phyloP scores from a whole-genome alignment of 768 basidiomycete genomes.

The Amanita exitialis region DNA sequence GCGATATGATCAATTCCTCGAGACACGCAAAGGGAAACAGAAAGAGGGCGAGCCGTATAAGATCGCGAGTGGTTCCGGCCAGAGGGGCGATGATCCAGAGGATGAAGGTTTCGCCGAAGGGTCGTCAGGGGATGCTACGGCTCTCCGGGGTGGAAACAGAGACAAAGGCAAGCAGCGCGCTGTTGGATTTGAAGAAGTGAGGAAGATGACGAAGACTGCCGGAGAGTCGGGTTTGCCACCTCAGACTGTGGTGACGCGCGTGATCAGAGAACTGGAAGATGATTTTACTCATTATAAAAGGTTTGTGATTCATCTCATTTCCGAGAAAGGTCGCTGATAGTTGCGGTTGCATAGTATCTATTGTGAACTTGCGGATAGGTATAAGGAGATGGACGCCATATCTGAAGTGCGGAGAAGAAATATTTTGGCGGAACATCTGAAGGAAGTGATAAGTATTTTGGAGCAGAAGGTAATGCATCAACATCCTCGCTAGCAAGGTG shows the following conservation, averaged over 20 bases:
- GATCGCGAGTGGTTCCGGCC: constrained; percentile 5
- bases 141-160: constrained; percentile 13
- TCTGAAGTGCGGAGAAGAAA: constrained; percentile 76
- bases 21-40: constrained; percentile 5
- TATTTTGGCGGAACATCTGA: constrained; percentile 79
- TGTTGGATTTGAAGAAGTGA: constrained; percentile 18
- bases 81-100: constrained; percentile 9
- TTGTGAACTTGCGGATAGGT: constrained; percentile 84
- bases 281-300: constrained; percentile 94
- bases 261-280: constrained; percentile 84
- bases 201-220: constrained; percentile 17
- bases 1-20: constrained; percentile 10
- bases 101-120: constrained; percentile 42
- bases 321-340: constrained; percentile 4
- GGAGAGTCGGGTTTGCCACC: constrained; percentile 46
- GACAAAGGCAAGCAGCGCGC: constrained; percentile 24
- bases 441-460: constrained; percentile 84
- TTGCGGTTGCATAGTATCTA: constrained; percentile 58
- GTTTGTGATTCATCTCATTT: constrained; percentile 33
- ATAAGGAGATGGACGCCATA: constrained; percentile 79
- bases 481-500: background rate
- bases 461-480: constrained; percentile 68
- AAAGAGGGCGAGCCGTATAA: background rate
- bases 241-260: constrained; percentile 78
- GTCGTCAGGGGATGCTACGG: constrained; percentile 20